A percentile compares a stretch with the other conserved stretches of the same genome.
These are phyloP conservation scores for Glycine latifolia DNA, from an alignment of 306 rosid species.

Conservation along the genomic window DNA sequence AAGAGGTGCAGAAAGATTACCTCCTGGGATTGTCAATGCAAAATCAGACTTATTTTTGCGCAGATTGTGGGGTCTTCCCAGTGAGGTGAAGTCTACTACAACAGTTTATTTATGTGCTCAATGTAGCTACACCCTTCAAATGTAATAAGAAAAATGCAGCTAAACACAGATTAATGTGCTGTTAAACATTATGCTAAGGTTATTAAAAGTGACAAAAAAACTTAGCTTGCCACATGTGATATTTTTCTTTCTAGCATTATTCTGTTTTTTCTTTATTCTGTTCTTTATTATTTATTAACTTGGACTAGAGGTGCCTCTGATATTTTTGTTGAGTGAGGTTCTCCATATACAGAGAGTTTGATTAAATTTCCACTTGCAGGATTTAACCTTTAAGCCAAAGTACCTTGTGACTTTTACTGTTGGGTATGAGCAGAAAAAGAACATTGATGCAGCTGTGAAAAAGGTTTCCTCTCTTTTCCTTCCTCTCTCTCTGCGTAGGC, in stretches of 20 bases:
- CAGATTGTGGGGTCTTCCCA: conserved; percentile 93
- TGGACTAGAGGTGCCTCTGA: neutral
- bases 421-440: conserved; percentile 79
- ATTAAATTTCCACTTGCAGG: conserved; percentile 66
- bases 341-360: conserved; percentile 37
- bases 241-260: neutral
- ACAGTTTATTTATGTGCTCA: conserved; percentile 7
- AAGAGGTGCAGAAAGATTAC: conserved; percentile 88
- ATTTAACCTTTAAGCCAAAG: conserved; percentile 74
- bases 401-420: conserved; percentile 96
- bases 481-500: neutral
- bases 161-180: neutral
- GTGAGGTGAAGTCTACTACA: conserved; percentile 70
- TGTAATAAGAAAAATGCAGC: conserved; percentile 3
- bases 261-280: neutral
- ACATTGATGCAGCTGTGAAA: conserved; percentile 88
- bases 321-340: neutral
- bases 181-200: neutral
- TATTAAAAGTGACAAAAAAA: no score
- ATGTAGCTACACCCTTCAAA: conserved; percentile 5
- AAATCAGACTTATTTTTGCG: conserved; percentile 79
- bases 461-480: conserved; percentile 60
- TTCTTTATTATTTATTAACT: neutral
- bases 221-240: no score
- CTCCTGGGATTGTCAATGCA: conserved; percentile 78